These are phyloP conservation scores for Prunella vulgaris DNA, from an alignment of 257 asterid species.

Conservation along the genomic window DNA sequence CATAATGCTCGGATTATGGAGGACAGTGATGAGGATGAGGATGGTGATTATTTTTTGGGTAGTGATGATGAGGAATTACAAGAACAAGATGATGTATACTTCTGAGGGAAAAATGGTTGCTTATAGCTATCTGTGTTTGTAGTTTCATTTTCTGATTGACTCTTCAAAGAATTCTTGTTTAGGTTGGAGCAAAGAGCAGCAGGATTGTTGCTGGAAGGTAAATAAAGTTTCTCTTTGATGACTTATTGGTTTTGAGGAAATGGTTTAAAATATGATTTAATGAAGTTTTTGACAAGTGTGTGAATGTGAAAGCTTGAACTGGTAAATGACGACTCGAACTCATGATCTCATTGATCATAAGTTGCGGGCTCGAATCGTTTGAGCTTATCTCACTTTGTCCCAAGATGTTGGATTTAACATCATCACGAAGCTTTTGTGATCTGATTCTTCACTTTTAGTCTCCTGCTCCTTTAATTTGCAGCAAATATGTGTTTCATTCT, in stretches of 20 bases:
- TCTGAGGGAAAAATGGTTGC: not conserved
- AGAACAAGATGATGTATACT: constrained; percentile 26
- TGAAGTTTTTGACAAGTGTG: not conserved
- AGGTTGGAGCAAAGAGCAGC: not conserved
- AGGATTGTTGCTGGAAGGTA: not conserved
- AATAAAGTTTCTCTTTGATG: not conserved
- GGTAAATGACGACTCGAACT: too few relatives aligned
- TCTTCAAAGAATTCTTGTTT: constrained; percentile 10
- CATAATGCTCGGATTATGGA: too few relatives aligned
- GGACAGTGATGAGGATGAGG: constrained; percentile 36
- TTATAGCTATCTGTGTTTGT: too few relatives aligned
- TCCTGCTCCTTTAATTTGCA: not conserved
- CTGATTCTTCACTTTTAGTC: not conserved
- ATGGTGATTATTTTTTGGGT: constrained; percentile 41
- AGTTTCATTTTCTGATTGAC: not conserved
- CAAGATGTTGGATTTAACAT: constrained; percentile 5
- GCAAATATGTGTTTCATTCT: not conserved
- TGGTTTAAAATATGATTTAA: not conserved
- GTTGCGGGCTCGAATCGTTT: too few relatives aligned
- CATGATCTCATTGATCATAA: too few relatives aligned
- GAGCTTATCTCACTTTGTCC: too few relatives aligned
- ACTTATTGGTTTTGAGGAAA: not conserved
- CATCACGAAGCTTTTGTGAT: not conserved
- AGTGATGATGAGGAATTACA: constrained; percentile 44
- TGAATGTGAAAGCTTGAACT: not conserved